Conservation (phyloP, 2,329 filamentous ascomycete genomes). For the Penicillium sclerotiorum region DNA sequence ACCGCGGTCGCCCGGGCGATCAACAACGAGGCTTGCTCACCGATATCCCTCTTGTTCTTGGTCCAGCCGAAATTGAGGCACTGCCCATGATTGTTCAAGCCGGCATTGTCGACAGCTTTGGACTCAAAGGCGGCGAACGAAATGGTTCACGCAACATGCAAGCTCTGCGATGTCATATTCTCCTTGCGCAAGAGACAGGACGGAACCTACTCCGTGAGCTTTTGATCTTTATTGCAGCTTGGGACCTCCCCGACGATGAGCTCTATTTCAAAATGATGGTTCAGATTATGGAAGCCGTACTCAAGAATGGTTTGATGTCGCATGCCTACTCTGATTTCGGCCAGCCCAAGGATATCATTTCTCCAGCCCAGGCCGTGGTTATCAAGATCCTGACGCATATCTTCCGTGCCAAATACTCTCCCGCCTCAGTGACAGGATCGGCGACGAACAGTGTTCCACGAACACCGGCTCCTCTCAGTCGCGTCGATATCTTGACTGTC, state of each 20-base stretch:
- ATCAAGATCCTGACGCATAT: slow-evolving; percentile 89
- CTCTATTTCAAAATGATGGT: slow-evolving; percentile 96
- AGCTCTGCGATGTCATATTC: slow-evolving; percentile 83
- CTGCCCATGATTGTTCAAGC: slow-evolving; percentile 97
- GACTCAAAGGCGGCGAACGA: slow-evolving; percentile 65
- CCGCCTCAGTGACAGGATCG: slow-evolving; percentile 49
- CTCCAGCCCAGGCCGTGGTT: slow-evolving; percentile 89
- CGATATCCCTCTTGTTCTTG: slow-evolving; percentile 90
- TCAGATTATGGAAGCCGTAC: slow-evolving; percentile 90
- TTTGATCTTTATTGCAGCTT: slow-evolving; percentile 93
- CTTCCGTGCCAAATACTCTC: slow-evolving; percentile 66
- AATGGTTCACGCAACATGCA: slow-evolving; percentile 74
- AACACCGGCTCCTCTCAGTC: slow-evolving; percentile 58
- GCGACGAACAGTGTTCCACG: slow-evolving; percentile 57
- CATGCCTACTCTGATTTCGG: slow-evolving; percentile 90
- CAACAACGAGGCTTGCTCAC: slow-evolving; percentile 77
- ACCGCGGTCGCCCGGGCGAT: slow-evolving; percentile 54
- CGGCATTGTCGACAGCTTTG: slow-evolving; percentile 82
- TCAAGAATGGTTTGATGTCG: slow-evolving; percentile 84
- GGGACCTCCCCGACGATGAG: slow-evolving; percentile 91
- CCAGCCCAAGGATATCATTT: slow-evolving; percentile 94
- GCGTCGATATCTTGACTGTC: slow-evolving; percentile 67
- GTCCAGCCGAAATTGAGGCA: slow-evolving; percentile 93
- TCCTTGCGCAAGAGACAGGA: slow-evolving; percentile 86
- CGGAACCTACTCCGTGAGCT: slow-evolving; percentile 87